Conservation (phyloP, 768 basidiomycete species). For the Leccinellum luteum region DNA sequence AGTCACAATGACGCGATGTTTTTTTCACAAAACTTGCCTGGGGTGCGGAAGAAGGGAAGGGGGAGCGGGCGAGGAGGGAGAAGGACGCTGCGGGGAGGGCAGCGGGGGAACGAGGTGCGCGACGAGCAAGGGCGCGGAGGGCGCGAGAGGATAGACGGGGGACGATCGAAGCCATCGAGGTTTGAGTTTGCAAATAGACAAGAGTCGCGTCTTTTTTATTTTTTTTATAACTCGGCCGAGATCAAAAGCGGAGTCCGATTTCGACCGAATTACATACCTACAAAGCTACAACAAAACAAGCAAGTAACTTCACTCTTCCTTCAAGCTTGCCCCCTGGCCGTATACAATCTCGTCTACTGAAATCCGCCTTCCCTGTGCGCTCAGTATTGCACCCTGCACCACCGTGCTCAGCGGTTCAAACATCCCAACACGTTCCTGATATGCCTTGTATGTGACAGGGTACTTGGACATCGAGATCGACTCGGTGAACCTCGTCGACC, state of each 20-base stretch:
- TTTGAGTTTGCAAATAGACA: conserved; percentile 19
- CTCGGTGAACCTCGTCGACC: conserved; percentile 80
- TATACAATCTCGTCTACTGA: conserved; percentile 43
- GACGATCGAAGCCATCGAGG: conserved; percentile 56
- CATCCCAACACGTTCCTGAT: conserved; percentile 79
- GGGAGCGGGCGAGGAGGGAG: conserved; percentile 60
- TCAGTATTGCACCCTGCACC: conserved; percentile 42
- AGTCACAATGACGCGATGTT: conserved; percentile 1
- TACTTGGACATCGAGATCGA: conserved; percentile 76
- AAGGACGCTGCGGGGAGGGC: conserved; percentile 57
- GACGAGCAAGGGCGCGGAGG: conserved; percentile 65
- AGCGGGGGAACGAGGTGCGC: conserved; percentile 49
- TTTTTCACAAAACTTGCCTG: conserved; percentile 35
- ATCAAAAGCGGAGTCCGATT: conserved; percentile 1
- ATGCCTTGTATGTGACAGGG: conserved; percentile 63
- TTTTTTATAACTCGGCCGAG: conserved; percentile 12
- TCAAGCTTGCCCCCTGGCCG: conserved; percentile 32
- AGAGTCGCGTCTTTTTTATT: conserved; percentile 4
- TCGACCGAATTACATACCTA: conserved; percentile 8
- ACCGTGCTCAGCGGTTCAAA: conserved; percentile 55
- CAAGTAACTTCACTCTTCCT: conserved; percentile 15
- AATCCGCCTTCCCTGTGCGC: conserved; percentile 35
- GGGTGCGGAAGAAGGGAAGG: conserved; percentile 19
- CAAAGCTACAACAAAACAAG: not conserved
- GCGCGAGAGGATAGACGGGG: conserved; percentile 59